Evolutionary conservation across 129 eudicot species (phyloP).

Genomic region (Flaveria robusta): DNA sequence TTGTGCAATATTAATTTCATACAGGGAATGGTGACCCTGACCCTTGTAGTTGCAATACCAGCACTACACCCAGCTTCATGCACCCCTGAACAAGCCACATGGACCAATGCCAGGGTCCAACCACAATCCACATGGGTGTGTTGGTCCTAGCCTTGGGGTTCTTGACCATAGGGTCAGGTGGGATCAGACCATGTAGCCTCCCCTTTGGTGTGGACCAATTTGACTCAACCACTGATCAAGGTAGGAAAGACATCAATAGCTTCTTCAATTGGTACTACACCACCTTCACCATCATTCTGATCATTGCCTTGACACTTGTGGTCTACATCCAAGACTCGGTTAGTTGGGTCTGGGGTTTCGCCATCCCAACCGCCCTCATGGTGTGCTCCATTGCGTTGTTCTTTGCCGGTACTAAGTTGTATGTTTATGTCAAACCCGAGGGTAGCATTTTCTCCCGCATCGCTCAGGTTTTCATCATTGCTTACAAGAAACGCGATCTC

Average conservation of each 20-base stretch:
- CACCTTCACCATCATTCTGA: constrained; percentile 60
- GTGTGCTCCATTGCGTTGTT: constrained; percentile 51
- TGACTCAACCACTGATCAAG: constrained; percentile 76
- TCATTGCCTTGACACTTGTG: constrained; percentile 63
- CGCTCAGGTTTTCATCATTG: constrained; percentile 56
- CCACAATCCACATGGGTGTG: constrained; percentile 51
- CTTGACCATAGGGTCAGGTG: constrained; percentile 61
- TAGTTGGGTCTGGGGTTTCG: constrained; percentile 80
- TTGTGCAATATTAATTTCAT: neutral
- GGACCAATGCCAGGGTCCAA: constrained; percentile 55
- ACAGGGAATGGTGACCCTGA: constrained; percentile 81
- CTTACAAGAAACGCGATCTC: constrained; percentile 67
- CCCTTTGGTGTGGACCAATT: constrained; percentile 96
- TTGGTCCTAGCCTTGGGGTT: constrained; percentile 54
- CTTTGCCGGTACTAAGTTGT: constrained; percentile 57
- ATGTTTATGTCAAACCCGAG: constrained; percentile 65
- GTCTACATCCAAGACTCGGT: constrained; percentile 74
- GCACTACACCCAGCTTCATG: constrained; percentile 68
- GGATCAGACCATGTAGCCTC: constrained; percentile 80
- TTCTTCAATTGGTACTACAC: constrained; percentile 95
- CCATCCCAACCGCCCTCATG: constrained; percentile 68
- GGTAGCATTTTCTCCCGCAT: constrained; percentile 74
- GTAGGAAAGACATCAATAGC: constrained; percentile 77
- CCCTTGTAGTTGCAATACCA: constrained; percentile 55
- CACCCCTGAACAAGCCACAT: constrained; percentile 22